Conservation (phyloP, 495 filamentous ascomycete species). For the Aspergillus baeticus region DNA sequence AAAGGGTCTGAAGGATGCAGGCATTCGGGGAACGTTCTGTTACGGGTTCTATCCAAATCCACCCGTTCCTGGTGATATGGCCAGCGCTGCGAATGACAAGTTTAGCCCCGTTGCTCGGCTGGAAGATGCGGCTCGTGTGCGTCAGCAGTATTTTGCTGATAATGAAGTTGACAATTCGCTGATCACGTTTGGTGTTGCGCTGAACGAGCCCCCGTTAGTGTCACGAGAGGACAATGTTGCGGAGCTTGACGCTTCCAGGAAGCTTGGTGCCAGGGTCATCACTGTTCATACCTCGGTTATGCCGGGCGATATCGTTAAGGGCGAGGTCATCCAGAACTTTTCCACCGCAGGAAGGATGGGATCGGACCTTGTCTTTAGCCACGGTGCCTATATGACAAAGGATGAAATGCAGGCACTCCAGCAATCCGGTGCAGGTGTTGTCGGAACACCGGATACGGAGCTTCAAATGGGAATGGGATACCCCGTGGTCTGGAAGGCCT, state of each 20-base stretch:
- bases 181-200: conserved; percentile 6
- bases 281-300: conserved; percentile 1
- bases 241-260: background rate
- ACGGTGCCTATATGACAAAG: background rate
- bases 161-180: background rate
- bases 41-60: conserved; percentile 8
- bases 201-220: background rate
- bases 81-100: background rate
- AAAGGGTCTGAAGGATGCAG: conserved; percentile 3
- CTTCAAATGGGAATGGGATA: conserved; percentile 14
- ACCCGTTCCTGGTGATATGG: background rate
- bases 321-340: background rate
- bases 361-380: conserved; percentile 8
- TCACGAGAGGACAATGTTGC: background rate
- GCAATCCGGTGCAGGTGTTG: conserved; percentile 1
- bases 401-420: background rate
- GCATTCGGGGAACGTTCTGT: conserved; percentile 9
- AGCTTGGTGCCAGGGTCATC: background rate
- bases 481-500: conserved; percentile 1
- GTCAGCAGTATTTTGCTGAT: background rate
- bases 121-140: background rate
- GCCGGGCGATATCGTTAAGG: background rate
- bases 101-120: background rate
- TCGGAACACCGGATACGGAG: conserved; percentile 5
- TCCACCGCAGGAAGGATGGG: background rate